A percentile compares a stretch with the other conserved stretches of the same genome.
These are phyloP conservation scores for Stagonosporopsis rhizophila DNA, from an alignment of 2,329 filamentous ascomycete species.

Conservation along the genomic window DNA sequence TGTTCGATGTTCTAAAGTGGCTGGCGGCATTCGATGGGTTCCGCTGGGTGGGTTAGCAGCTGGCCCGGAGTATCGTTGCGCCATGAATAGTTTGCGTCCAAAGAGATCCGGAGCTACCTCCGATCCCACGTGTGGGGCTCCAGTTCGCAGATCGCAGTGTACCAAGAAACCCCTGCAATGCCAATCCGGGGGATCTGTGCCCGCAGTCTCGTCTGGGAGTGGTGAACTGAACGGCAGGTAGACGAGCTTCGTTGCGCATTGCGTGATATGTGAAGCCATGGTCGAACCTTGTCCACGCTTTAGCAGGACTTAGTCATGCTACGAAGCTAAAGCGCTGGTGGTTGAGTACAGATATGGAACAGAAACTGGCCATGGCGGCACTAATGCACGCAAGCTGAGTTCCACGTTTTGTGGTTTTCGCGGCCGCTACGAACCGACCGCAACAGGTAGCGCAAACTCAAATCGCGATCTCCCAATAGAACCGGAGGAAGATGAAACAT, in stretches of 20 bases:
- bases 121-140: background rate
- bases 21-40: slow-evolving; percentile 1
- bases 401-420: background rate
- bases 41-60: background rate
- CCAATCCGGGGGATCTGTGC: background rate
- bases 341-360: background rate
- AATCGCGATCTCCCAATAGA: background rate
- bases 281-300: background rate
- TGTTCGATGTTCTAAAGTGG: slow-evolving; percentile 8
- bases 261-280: background rate
- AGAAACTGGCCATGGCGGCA: background rate
- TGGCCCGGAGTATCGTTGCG: background rate
- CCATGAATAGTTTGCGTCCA: background rate
- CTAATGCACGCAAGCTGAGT: slow-evolving; percentile 1
- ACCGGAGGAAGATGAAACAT: background rate
- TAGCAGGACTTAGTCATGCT: background rate
- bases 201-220: background rate
- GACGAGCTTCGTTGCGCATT: background rate
- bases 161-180: background rate
- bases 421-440: background rate
- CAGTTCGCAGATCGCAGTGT: background rate
- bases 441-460: background rate
- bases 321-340: background rate
- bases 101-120: background rate
- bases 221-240: background rate